Percentiles rank a stretch among this genome's conserved stretches.
phyloP scores from a whole-genome alignment of 192 early-diverging fungal species.

The Coemansia erecta region DNA sequence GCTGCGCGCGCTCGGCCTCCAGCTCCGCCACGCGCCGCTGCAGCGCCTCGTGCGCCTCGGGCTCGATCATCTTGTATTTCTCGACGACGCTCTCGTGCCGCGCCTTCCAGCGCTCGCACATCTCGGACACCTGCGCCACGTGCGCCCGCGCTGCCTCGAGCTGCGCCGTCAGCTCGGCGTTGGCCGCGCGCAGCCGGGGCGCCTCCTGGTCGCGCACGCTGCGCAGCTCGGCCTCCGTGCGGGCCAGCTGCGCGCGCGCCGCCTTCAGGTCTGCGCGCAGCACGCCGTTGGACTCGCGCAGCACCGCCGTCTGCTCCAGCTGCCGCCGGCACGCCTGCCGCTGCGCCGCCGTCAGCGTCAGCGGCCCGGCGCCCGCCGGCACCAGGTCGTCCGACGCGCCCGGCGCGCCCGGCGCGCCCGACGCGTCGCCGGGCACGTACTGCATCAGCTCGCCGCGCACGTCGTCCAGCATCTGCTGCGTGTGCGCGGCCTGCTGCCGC shows the following conservation, averaged over 20 bases:
- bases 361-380: conserved; percentile 29
- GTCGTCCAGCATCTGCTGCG: conserved; percentile 69
- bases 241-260: conserved; percentile 18
- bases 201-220: conserved; percentile 58
- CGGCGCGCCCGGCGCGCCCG: background rate
- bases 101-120: conserved; percentile 71
- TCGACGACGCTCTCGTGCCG: conserved; percentile 70
- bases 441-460: conserved; percentile 55
- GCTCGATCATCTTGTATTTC: conserved; percentile 80
- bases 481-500: conserved; percentile 60
- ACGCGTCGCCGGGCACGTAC: conserved; percentile 18
- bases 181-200: conserved; percentile 49
- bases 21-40: conserved; percentile 54
- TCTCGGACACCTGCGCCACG: conserved; percentile 55
- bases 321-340: conserved; percentile 65
- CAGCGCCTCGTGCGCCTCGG: conserved; percentile 69
- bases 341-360: conserved; percentile 55
- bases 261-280: conserved; percentile 60
- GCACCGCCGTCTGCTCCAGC: conserved; percentile 62
- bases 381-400: background rate
- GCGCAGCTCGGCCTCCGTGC: conserved; percentile 49
- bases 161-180: conserved; percentile 56
- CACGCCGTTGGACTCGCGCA: conserved; percentile 77
- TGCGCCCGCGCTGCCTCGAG: conserved; percentile 58
- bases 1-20: conserved; percentile 10